Evolutionary conservation across 2,329 filamentous ascomycete species (phyloP).

Genomic region (Exophiala xenobiotica): DNA sequence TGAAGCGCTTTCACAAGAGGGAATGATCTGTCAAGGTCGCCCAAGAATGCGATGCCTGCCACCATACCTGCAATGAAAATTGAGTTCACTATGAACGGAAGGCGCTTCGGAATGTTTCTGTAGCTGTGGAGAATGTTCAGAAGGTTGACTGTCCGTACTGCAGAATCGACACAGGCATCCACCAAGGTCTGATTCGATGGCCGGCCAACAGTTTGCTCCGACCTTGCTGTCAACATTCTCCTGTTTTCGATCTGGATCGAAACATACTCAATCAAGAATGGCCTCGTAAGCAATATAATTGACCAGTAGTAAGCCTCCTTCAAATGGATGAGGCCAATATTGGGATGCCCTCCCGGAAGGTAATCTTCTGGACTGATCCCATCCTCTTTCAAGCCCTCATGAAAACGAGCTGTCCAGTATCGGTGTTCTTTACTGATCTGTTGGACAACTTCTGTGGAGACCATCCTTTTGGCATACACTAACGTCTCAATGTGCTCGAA

Average conservation of each 20-base stretch:
- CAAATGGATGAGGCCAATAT: slow-evolving; percentile 36
- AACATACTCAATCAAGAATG: slow-evolving; percentile 38
- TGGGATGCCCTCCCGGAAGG: slow-evolving; percentile 18
- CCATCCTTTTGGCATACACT: slow-evolving; percentile 41
- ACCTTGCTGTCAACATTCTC: not conserved
- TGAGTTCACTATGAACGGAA: slow-evolving; percentile 49
- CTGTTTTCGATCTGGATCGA: not conserved
- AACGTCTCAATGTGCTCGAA: slow-evolving; percentile 41
- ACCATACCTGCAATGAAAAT: slow-evolving; percentile 48
- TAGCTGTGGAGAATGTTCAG: slow-evolving; percentile 39
- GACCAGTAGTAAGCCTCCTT: slow-evolving; percentile 43
- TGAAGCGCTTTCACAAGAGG: slow-evolving; percentile 38
- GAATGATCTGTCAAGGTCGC: slow-evolving; percentile 44
- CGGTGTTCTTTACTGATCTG: slow-evolving; percentile 41
- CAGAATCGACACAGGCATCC: slow-evolving; percentile 45
- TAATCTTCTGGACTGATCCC: slow-evolving; percentile 11
- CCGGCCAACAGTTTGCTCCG: not conserved
- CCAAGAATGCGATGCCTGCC: slow-evolving; percentile 47
- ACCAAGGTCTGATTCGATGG: slow-evolving; percentile 3
- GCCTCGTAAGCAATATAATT: slow-evolving; percentile 40
- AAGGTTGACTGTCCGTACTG: slow-evolving; percentile 40
- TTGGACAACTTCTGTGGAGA: slow-evolving; percentile 39
- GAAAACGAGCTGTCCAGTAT: slow-evolving; percentile 35
- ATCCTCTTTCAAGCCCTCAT: slow-evolving; percentile 21
- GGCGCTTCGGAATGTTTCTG: slow-evolving; percentile 40